Percentiles rank a stretch among this genome's conserved stretches.
Evolutionary conservation across 768 basidiomycete genomes (phyloP).

Genomic region (Porphyrellus cyaneotinctus): DNA sequence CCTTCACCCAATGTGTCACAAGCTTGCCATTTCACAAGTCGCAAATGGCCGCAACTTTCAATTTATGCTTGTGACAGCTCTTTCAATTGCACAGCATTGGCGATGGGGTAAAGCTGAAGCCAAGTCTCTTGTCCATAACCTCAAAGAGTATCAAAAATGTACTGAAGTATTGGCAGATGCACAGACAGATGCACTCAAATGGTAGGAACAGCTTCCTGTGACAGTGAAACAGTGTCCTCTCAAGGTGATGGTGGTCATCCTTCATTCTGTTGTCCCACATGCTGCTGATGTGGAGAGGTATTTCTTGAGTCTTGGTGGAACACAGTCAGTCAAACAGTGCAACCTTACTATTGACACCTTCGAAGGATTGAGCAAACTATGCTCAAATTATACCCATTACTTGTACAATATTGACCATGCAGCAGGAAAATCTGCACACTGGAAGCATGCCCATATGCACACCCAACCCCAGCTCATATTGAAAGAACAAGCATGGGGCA

Average conservation of each 20-base stretch:
- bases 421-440: neutral
- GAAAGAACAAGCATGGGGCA: no score
- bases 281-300: neutral
- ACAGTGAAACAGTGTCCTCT: constrained; percentile 2
- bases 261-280: constrained; percentile 2
- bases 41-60: constrained; percentile 16
- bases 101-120: constrained; percentile 21
- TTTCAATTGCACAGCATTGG: constrained; percentile 16
- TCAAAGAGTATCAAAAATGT: constrained; percentile 15
- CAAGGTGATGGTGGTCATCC: neutral
- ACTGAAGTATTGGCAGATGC: neutral
- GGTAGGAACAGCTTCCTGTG: constrained; percentile 28
- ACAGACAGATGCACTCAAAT: constrained; percentile 13
- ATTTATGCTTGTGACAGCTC: constrained; percentile 18
- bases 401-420: neutral
- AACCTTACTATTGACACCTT: neutral
- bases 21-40: constrained; percentile 30
- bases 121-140: neutral
- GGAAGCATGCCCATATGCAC: neutral
- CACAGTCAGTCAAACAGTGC: neutral
- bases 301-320: neutral
- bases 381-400: neutral
- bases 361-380: neutral
- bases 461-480: no score
- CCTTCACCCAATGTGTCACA: constrained; percentile 34